Percentiles rank a stretch among this genome's conserved stretches.
Conservation (phyloP, 495 filamentous ascomycete species). For the Penicillium tannophilum region DNA sequence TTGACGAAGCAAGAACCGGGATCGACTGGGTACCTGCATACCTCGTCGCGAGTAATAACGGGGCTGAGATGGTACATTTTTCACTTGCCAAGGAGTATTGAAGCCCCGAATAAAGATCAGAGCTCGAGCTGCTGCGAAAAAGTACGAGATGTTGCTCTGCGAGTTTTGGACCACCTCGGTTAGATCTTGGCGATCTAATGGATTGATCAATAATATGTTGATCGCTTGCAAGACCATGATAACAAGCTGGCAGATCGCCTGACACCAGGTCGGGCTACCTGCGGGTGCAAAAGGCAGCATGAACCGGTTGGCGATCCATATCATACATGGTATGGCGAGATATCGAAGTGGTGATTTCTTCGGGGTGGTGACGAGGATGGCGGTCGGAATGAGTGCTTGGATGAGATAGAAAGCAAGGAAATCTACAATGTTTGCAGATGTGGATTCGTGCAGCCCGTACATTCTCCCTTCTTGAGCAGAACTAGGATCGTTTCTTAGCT, state of each 20-base stretch:
- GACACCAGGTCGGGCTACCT: not conserved
- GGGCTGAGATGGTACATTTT: constrained; percentile 13
- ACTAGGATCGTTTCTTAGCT: no score
- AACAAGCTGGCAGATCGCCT: constrained; percentile 3
- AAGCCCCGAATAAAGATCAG: not conserved
- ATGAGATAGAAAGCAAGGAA: not conserved
- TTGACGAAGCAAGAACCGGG: constrained; percentile 23
- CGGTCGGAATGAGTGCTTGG: not conserved
- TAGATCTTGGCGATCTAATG: not conserved
- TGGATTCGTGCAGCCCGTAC: not conserved
- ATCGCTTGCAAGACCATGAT: constrained; percentile 7
- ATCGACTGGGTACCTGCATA: constrained; percentile 9
- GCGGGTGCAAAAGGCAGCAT: constrained; percentile 9
- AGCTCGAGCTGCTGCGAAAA: not conserved
- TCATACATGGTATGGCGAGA: constrained; percentile 16
- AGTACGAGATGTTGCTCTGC: not conserved
- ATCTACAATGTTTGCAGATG: not conserved
- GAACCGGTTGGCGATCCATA: constrained; percentile 12
- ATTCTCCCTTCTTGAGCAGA: not conserved
- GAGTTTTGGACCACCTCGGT: not conserved
- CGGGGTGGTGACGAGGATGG: constrained; percentile 14
- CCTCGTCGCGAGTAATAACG: constrained; percentile 13
- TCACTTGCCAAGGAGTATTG: not conserved
- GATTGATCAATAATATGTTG: not conserved
- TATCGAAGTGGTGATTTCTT: constrained; percentile 20